A percentile compares a stretch with the other conserved stretches of the same genome.
Evolutionary conservation across 2,329 filamentous ascomycete species (phyloP).

Genomic region (Shiraia sp.): DNA sequence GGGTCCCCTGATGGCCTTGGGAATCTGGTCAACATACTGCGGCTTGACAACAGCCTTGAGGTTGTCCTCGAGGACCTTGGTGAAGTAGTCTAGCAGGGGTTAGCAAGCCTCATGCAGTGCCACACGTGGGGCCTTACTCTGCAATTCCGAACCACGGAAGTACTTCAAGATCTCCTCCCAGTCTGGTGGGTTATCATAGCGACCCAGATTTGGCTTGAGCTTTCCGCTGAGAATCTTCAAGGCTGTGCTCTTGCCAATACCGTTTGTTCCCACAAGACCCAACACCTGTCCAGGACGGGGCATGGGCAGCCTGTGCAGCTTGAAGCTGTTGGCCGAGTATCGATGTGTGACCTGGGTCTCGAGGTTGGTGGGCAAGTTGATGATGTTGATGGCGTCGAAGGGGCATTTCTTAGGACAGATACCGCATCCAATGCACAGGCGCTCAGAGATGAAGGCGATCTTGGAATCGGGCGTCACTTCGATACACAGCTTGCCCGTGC

Average conservation of each 20-base stretch:
- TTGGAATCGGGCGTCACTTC: slow-evolving; percentile 87
- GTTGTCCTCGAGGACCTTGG: slow-evolving; percentile 94
- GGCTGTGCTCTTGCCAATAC: slow-evolving; percentile 99
- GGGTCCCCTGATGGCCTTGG: slow-evolving; percentile 81
- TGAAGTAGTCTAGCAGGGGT: slow-evolving; percentile 80
- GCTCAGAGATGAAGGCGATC: slow-evolving; percentile 97
- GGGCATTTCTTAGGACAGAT: slow-evolving; percentile 99
- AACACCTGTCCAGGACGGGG: slow-evolving; percentile 93
- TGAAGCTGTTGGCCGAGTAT: slow-evolving; percentile 99
- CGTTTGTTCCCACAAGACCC: slow-evolving; percentile 97
- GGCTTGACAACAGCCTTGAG: slow-evolving; percentile 98
- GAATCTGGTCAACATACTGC: slow-evolving; percentile 98
- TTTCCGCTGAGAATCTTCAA: slow-evolving; percentile 98
- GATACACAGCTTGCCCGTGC: slow-evolving; percentile 96
- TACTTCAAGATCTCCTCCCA: slow-evolving; percentile 99
- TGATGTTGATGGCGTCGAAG: slow-evolving; percentile 98
- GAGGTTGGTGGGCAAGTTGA: slow-evolving; percentile 99
- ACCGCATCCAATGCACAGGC: slow-evolving; percentile 95
- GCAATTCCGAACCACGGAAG: slow-evolving; percentile 95
- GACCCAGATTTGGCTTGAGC: slow-evolving; percentile 95
- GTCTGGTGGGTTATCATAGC: slow-evolving; percentile 94
- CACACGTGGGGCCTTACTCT: slow-evolving; percentile 66
- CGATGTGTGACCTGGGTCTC: slow-evolving; percentile 97
- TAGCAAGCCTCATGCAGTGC: slow-evolving; percentile 8
- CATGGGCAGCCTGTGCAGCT: slow-evolving; percentile 95